phyloP scores from a whole-genome alignment of 192 early-diverging fungal genomes.

The Linnemannia zychae region DNA sequence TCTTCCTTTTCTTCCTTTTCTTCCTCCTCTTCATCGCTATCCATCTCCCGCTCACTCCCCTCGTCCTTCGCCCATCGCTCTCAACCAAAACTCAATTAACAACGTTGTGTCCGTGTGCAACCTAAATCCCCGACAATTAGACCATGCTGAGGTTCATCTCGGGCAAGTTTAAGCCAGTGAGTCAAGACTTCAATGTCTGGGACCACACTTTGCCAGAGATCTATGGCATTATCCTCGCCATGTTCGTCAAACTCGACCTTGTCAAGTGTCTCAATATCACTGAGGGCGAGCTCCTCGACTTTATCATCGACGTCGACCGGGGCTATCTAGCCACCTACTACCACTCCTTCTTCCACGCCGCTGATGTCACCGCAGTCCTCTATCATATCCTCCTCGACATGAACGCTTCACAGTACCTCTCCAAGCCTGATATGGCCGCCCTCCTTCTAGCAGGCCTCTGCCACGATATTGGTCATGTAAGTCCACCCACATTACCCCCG shows the following conservation, averaged over 20 bases:
- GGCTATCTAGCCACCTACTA: constrained; percentile 92
- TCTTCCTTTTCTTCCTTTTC: too few relatives aligned
- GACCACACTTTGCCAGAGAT: constrained; percentile 78
- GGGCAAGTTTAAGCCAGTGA: constrained; percentile 49
- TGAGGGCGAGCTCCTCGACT: constrained; percentile 81
- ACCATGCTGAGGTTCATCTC: constrained; percentile 65
- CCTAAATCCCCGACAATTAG: constrained; percentile 27
- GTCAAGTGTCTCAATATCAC: constrained; percentile 70
- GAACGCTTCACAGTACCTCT: constrained; percentile 75
- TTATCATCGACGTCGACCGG: constrained; percentile 84
- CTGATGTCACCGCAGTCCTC: constrained; percentile 89
- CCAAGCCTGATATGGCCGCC: constrained; percentile 77
- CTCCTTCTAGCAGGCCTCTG: constrained; percentile 88
- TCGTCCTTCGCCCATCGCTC: neutral
- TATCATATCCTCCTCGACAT: constrained; percentile 83
- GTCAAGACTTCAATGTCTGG: constrained; percentile 72
- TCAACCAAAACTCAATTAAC: neutral
- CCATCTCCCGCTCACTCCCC: neutral
- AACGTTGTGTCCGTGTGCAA: neutral
- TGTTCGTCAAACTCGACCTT: constrained; percentile 78
- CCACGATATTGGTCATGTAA: constrained; percentile 91
- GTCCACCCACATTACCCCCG: constrained; percentile 10
- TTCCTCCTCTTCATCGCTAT: neutral
- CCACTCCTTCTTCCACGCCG: constrained; percentile 93
- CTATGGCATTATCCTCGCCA: constrained; percentile 86